A percentile compares a stretch with the other conserved stretches of the same genome.
phyloP scores from a whole-genome alignment of 2,329 filamentous ascomycete genomes.

The Magnaporthiopsis rhizophila region DNA sequence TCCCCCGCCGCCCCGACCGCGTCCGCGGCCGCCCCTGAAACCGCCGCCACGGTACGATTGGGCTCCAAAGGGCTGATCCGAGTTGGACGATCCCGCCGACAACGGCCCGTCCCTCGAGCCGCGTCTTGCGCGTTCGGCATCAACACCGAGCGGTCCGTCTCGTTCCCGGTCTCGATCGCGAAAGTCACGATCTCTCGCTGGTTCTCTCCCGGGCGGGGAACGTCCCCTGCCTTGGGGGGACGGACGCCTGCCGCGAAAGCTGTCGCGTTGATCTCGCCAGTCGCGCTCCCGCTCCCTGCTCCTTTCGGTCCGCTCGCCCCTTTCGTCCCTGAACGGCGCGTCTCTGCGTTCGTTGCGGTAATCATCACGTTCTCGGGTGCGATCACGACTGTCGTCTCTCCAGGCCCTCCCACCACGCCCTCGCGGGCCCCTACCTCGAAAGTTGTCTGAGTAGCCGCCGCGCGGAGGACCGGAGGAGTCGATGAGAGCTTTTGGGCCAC shows the following conservation, averaged over 20 bases:
- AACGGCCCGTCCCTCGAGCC: slow-evolving; percentile 66
- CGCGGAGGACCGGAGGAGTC: slow-evolving; percentile 62
- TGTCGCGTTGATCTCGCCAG: slow-evolving; percentile 42
- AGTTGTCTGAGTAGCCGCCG: slow-evolving; percentile 59
- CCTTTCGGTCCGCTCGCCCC: slow-evolving; percentile 50
- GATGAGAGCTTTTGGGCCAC: slow-evolving; percentile 72
- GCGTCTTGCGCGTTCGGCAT: slow-evolving; percentile 58
- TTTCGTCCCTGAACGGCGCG: slow-evolving; percentile 46
- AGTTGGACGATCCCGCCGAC: slow-evolving; percentile 62
- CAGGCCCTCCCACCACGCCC: slow-evolving; percentile 49
- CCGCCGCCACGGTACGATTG: slow-evolving; percentile 49
- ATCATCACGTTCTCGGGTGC: slow-evolving; percentile 53
- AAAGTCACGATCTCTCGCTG: slow-evolving; percentile 38
- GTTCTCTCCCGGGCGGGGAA: slow-evolving; percentile 54
- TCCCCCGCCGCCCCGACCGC: slow-evolving; percentile 46
- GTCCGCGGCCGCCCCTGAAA: slow-evolving; percentile 40
- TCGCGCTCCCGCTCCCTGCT: slow-evolving; percentile 51
- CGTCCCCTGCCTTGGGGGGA: slow-evolving; percentile 52
- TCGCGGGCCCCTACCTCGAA: slow-evolving; percentile 43
- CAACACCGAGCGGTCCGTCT: slow-evolving; percentile 53
- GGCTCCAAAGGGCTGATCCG: slow-evolving; percentile 54
- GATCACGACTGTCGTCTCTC: slow-evolving; percentile 56
- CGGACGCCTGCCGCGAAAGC: slow-evolving; percentile 49
- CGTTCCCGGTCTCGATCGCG: slow-evolving; percentile 12
- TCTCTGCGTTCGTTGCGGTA: slow-evolving; percentile 47